Evolutionary conservation across 2,329 filamentous ascomycete genomes (phyloP).

Genomic region (Tolypocladium endophyticum): DNA sequence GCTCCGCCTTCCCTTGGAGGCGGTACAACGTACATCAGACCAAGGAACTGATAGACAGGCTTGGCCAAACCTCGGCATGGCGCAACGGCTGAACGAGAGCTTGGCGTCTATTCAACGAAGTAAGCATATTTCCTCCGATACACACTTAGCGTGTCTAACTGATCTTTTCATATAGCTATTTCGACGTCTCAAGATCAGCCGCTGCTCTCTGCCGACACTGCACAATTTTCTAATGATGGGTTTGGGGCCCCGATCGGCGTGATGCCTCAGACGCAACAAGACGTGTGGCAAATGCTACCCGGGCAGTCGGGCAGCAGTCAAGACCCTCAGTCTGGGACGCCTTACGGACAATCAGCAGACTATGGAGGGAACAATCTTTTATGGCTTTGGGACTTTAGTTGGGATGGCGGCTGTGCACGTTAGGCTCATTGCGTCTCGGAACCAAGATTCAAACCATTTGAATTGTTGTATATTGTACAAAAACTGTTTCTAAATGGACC

Average conservation of each 20-base stretch:
- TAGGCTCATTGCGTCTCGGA: background rate
- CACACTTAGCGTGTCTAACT: background rate
- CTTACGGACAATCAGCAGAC: background rate
- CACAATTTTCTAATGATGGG: background rate
- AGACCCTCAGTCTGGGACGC: background rate
- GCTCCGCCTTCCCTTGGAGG: background rate
- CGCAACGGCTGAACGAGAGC: constrained; percentile 1
- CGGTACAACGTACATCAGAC: background rate
- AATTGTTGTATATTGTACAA: too few species aligned
- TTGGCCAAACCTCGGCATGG: background rate
- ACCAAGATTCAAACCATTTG: background rate
- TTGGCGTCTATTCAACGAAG: background rate
- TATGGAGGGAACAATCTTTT: constrained; percentile 1
- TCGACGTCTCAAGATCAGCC: background rate
- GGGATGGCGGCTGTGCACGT: background rate
- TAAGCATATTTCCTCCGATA: background rate
- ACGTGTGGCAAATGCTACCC: background rate
- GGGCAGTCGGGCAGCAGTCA: background rate
- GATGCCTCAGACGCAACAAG: background rate
- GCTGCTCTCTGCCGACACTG: background rate
- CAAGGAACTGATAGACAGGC: background rate
- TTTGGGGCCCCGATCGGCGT: background rate
- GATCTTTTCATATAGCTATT: background rate
- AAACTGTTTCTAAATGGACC: too few species aligned
- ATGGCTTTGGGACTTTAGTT: constrained; percentile 7